phyloP scores from a whole-genome alignment of 1,139 yeast genomes.

The Saccharomyces hybrid region DNA sequence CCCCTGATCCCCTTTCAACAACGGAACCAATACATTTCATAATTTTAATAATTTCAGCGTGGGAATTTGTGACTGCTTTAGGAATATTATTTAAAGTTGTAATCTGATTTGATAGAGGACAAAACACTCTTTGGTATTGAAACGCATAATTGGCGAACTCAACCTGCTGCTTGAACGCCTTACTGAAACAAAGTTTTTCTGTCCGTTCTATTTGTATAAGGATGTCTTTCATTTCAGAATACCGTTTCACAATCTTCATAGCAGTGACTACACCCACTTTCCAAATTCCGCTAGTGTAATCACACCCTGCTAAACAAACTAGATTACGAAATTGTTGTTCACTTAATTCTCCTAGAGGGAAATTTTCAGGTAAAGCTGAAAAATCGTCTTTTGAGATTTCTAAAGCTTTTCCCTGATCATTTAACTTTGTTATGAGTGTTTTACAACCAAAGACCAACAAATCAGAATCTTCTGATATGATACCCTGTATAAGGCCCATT shows the following conservation, averaged over 20 bases:
- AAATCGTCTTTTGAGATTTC: slow-evolving; percentile 54
- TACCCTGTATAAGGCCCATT: slow-evolving; percentile 67
- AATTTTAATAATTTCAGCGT: slow-evolving; percentile 30
- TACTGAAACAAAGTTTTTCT: slow-evolving; percentile 50
- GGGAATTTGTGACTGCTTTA: slow-evolving; percentile 22
- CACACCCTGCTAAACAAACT: slow-evolving; percentile 90
- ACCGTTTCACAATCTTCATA: slow-evolving; percentile 47
- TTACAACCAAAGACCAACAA: slow-evolving; percentile 78
- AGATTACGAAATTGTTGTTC: slow-evolving; percentile 58
- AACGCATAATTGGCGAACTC: slow-evolving; percentile 69
- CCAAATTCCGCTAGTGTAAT: slow-evolving; percentile 78
- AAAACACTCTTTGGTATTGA: slow-evolving; percentile 74
- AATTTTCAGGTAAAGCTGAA: slow-evolving; percentile 32
- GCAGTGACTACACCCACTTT: slow-evolving; percentile 78
- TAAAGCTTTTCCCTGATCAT: slow-evolving; percentile 64
- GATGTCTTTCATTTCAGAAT: slow-evolving; percentile 45
- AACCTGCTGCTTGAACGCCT: slow-evolving; percentile 50
- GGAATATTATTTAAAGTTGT: slow-evolving; percentile 55
- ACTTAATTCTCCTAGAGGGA: slow-evolving; percentile 42
- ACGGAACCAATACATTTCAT: slow-evolving; percentile 57
- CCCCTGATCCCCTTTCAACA: slow-evolving; percentile 13
- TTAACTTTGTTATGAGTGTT: slow-evolving; percentile 66
- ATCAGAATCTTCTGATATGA: slow-evolving; percentile 90
- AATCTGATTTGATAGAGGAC: slow-evolving; percentile 45
- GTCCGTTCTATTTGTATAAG: slow-evolving; percentile 50